A percentile compares a stretch with the other conserved stretches of the same genome.
phyloP scores from a whole-genome alignment of 495 filamentous ascomycete genomes.

The Aspergillus olivimuriae region DNA sequence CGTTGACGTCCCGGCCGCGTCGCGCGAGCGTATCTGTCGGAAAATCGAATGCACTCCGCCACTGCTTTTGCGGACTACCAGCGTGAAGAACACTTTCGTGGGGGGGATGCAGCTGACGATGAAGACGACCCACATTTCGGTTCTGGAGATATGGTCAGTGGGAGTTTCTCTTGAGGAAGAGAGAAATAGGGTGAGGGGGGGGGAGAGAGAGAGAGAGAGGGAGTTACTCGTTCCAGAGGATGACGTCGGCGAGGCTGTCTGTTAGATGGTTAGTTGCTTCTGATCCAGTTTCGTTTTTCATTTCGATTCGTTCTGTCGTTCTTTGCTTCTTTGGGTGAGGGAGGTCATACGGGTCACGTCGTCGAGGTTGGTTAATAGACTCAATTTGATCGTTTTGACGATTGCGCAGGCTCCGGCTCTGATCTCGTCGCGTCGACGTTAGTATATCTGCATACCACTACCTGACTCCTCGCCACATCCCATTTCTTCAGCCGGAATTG shows the following conservation, averaged over 20 bases:
- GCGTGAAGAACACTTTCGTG: conserved; percentile 7
- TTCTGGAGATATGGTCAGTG: no score
- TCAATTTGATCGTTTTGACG: conserved; percentile 4
- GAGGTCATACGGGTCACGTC: neutral
- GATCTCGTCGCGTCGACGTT: no score
- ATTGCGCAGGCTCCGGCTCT: conserved; percentile 9
- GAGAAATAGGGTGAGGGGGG: no score
- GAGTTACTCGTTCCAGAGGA: conserved; percentile 9
- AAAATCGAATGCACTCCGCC: neutral
- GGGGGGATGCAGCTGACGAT: conserved; percentile 8
- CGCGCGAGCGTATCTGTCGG: neutral
- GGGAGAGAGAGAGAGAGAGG: neutral
- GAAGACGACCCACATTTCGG: conserved; percentile 11
- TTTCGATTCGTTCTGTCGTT: no score
- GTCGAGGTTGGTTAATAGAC: neutral
- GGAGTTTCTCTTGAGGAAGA: no score
- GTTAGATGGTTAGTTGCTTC: no score
- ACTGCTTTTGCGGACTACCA: neutral
- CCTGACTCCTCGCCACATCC: no score
- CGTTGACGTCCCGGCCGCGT: no score
- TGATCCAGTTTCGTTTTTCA: no score
- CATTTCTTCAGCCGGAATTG: no score
- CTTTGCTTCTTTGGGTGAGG: neutral
- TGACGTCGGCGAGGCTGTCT: conserved; percentile 2
- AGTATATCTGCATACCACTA: no score